These are phyloP conservation scores for Colletotrichum filicis DNA, from an alignment of 2,329 filamentous ascomycete species.

Conservation along the genomic window DNA sequence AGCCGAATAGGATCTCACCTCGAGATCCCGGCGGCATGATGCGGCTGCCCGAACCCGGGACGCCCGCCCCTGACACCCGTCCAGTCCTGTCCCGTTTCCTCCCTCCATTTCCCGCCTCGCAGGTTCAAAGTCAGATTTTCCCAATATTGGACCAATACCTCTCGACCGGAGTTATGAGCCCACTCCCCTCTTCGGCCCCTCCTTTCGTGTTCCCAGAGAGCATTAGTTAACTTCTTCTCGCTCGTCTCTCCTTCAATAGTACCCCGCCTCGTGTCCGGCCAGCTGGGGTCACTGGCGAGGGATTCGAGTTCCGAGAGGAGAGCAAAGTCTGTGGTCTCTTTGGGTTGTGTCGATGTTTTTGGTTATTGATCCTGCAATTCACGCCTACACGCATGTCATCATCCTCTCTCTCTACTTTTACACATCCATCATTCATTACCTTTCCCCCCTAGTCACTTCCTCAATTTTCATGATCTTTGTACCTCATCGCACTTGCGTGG, in stretches of 20 bases:
- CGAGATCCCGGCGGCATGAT: background rate
- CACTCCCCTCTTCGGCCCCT: background rate
- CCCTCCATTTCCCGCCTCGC: background rate
- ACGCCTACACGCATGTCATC: no score
- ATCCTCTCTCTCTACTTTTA: no score
- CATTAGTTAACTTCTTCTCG: background rate
- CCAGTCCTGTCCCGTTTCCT: constrained; percentile 6
- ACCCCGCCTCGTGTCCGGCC: background rate
- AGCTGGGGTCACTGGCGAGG: no score
- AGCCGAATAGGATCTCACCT: background rate
- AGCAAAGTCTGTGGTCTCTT: no score
- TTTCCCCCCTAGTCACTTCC: no score
- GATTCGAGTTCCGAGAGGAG: background rate
- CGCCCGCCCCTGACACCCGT: background rate
- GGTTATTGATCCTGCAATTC: no score
- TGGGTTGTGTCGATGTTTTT: no score
- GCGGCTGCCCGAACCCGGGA: constrained; percentile 27
- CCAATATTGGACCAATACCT: background rate
- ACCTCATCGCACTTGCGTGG: background rate
- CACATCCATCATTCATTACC: no score
- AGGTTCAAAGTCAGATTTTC: background rate
- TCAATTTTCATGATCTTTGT: background rate
- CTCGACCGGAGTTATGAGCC: background rate
- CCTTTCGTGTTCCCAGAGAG: background rate
- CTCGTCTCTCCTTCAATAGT: no score